Base-by-base conservation (phyloP, 495 filamentous ascomycete species). In the Daldinia bambusicola region DNA sequence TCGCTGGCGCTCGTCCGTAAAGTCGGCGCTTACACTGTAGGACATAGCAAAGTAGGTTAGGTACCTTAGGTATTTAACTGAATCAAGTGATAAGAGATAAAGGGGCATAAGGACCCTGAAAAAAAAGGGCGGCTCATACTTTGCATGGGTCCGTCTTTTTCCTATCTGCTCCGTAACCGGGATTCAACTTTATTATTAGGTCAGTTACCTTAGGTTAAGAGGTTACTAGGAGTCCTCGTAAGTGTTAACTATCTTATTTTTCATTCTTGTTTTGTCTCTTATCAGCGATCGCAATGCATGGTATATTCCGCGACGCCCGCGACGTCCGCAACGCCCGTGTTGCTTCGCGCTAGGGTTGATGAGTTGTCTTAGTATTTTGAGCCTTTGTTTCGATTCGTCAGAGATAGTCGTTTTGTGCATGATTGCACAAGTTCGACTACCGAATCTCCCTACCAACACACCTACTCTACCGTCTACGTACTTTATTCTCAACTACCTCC, bases 121-220 rank as follows among this genome's bases (percentile, higher is more conserved):
- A 34, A 51, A 73, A 63, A 73, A 69, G 51, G 61, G 58, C 58
- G 67, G 66, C 62, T 67, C 48, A 51, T 37, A 63, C 20, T 41
- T 12, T 26, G 26, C 26, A 26, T 1, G 18, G 12, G 30, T 50
- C 59, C 62, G 61, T 70, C 20, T 63, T 66, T 16, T 67, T 55
- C 66, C 67, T 74, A 67, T 70, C 71, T 63, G n/a, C 62, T 67
- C 65, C 65, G 67, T 31, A 16, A 74, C 58, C 71, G 71, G 71
- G 30, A 50, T 12, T 9, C 43, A 9, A 12, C 57, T 37, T 45
- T 67, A 26, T 26, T 6, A 26, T 3, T 26, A 26, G 26, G 26
- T 3, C 26, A 26, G 26, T 53, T 53, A 43, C 16, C 13, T 43
- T 36, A 36, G 5, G 34, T 36, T 10, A 36, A 36, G 34, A 36